phyloP scores from a whole-genome alignment of 75 land plant genomes.

The Cupressus sempervirens region DNA sequence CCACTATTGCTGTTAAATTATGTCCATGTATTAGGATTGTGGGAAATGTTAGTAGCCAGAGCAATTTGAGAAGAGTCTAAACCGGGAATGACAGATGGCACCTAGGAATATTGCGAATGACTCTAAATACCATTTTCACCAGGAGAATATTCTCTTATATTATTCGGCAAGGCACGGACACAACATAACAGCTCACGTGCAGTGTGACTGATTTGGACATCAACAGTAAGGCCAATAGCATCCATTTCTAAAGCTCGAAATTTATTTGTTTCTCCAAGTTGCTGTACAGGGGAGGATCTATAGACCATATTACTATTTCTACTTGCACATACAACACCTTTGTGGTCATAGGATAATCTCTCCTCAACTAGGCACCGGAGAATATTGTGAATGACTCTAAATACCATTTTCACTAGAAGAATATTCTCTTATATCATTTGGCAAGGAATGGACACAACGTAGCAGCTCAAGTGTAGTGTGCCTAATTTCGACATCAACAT shows the following conservation, averaged over 20 bases:
- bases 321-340: slow-evolving; percentile 25
- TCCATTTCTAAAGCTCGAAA: slow-evolving; percentile 89
- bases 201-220: slow-evolving; percentile 88
- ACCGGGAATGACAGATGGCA: too few relatives aligned
- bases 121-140: slow-evolving; percentile 34
- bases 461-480: slow-evolving; percentile 89
- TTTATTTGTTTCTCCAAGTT: slow-evolving; percentile 44
- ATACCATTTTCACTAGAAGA: slow-evolving; percentile 32
- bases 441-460: slow-evolving; percentile 86
- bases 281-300: slow-evolving; percentile 35
- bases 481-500: slow-evolving; percentile 86
- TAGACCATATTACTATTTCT: slow-evolving; percentile 22
- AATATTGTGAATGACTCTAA: too few relatives aligned
- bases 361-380: too few relatives aligned
- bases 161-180: slow-evolving; percentile 90
- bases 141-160: slow-evolving; percentile 47
- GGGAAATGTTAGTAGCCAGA: too few relatives aligned
- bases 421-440: slow-evolving; percentile 66
- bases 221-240: slow-evolving; percentile 93
- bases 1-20: too few relatives aligned
- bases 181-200: slow-evolving; percentile 88
- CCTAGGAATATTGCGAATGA: too few relatives aligned
- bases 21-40: too few relatives aligned
- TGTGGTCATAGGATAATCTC: slow-evolving; percentile 27
- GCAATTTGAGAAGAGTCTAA: too few relatives aligned